Base-by-base conservation (phyloP, 768 basidiomycete genomes). In the Coprinopsis marcescibilis region DNA sequence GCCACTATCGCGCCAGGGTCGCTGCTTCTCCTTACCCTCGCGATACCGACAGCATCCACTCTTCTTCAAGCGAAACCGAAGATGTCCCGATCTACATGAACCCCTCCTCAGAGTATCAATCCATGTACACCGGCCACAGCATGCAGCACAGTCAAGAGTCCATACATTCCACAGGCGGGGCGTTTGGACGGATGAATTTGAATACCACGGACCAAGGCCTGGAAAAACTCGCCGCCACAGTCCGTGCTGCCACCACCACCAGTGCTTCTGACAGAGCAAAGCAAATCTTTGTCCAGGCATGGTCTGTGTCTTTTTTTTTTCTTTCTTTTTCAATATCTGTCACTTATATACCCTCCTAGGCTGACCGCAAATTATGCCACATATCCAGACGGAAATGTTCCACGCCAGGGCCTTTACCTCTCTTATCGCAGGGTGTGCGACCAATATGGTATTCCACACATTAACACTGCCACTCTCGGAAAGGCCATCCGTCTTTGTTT, bases 401-500 rank as follows among this genome's bases (percentile, higher is more conserved):
- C 92, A 36, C 82, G 92, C 43, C 92, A 95, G 60, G 92, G 91
- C 4, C 79, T 96, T 42, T 96, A 94, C 66, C 89, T 90, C 61
- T 94, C 91, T 26, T 96, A 94, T 68, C 78, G 86, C 52, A 75
- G 89, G 45, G 83, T 93, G 47, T 93, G 89, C 65, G 89, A 92
- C 68, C 86, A 90, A 66, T 90, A 93, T 68, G 86, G 87, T 43
- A 88, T 93, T 51, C 89, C 88, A 43, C 89, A 94, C 60, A 90
- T 95, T 71, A 96, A 94, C 72, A 91, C 92, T 29, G 93, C 93
- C 55, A 92, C 92, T 1, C 76, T 96, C 57, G 93, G 93, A 52
- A 96, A 96, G 66, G 91, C 92, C 37, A 92, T 96, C 60, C 78
- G 91, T 52, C 78, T 89, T 45, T 93, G 90, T 64, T 96, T 92